Percentiles rank a stretch among this genome's conserved stretches.
phyloP scores from a whole-genome alignment of 495 filamentous ascomycete genomes.

The Neurospora terricola region DNA sequence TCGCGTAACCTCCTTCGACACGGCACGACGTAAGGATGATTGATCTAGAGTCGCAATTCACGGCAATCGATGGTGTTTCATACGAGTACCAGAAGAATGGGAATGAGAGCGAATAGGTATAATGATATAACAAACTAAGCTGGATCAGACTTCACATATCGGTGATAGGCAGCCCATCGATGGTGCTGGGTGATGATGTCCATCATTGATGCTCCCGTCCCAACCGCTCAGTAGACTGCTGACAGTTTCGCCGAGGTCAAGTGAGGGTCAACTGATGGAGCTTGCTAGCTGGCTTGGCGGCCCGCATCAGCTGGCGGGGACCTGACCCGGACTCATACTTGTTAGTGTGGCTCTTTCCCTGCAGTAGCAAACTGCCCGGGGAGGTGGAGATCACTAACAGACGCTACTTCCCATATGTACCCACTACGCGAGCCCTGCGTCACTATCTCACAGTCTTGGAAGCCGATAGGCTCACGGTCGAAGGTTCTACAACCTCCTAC shows the following conservation, averaged over 20 bases:
- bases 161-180: background rate
- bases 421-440: constrained; percentile 19
- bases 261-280: background rate
- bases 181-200: background rate
- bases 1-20: background rate
- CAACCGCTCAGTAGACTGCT: background rate
- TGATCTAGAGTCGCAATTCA: background rate
- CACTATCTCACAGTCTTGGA: constrained; percentile 11
- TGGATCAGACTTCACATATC: background rate
- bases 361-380: background rate
- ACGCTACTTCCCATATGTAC: background rate
- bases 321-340: background rate
- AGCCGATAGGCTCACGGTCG: constrained; percentile 22
- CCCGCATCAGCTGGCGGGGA: background rate
- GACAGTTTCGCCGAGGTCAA: background rate
- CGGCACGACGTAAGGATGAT: background rate
- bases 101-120: background rate
- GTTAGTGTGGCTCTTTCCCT: background rate
- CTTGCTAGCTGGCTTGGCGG: background rate
- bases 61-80: background rate
- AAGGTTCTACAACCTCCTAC: constrained; percentile 23
- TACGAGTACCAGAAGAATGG: background rate
- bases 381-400: background rate
- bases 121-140: background rate
- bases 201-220: background rate